Conservation (phyloP, 495 filamentous ascomycete species). For the Pseudoneurospora amorphoporcata region DNA sequence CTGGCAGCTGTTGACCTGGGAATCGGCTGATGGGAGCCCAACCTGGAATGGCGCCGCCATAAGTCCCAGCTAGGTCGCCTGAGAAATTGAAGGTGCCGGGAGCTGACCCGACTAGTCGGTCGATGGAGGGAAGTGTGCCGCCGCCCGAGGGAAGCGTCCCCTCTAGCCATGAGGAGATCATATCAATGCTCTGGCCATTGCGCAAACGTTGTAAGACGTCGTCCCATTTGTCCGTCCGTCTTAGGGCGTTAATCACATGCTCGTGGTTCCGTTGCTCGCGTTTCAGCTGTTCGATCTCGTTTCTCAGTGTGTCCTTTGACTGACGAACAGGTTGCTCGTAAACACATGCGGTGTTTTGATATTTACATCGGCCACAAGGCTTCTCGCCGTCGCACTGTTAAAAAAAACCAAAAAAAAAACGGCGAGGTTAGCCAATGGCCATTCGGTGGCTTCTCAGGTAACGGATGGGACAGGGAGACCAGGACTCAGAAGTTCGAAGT, state of each 20-base stretch:
- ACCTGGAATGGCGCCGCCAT: neutral
- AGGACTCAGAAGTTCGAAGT: neutral
- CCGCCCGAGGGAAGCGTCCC: slow-evolving; percentile 11
- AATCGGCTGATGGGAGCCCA: neutral
- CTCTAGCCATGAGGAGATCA: slow-evolving; percentile 38
- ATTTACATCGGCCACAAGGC: slow-evolving; percentile 40
- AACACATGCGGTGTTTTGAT: slow-evolving; percentile 38
- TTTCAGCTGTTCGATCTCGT: slow-evolving; percentile 41
- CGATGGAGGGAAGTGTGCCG: slow-evolving; percentile 2
- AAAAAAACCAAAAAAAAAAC: neutral
- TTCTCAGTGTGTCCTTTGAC: slow-evolving; percentile 42
- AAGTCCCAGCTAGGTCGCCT: neutral
- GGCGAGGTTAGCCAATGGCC: neutral
- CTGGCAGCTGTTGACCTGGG: neutral
- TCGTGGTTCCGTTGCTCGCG: slow-evolving; percentile 35
- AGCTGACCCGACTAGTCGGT: neutral
- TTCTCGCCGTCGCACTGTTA: slow-evolving; percentile 41
- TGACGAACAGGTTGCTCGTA: slow-evolving; percentile 46
- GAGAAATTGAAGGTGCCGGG: neutral
- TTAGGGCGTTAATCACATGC: slow-evolving; percentile 35
- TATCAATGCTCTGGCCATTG: slow-evolving; percentile 37
- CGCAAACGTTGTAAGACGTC: slow-evolving; percentile 39
- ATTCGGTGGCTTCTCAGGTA: neutral
- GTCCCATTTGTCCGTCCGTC: slow-evolving; percentile 32
- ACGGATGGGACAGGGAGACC: neutral